Evolutionary conservation across 1,284 basidiomycete genomes (phyloP).

Genomic region (Volvariella volvacea): DNA sequence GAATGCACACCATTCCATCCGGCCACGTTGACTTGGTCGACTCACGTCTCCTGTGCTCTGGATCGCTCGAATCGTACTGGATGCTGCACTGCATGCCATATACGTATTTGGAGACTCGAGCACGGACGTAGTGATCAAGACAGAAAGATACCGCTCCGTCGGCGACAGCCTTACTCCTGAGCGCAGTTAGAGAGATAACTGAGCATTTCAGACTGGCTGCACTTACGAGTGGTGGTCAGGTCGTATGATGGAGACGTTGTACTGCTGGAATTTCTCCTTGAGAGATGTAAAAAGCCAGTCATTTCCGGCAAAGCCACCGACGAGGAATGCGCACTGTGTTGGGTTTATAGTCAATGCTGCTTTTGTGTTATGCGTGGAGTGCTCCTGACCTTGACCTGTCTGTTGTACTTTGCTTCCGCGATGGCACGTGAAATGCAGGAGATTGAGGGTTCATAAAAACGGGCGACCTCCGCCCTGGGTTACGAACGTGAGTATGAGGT

Average conservation of each 20-base stretch:
- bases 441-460: conserved; percentile 1
- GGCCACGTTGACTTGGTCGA: conserved; percentile 8
- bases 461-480: background rate
- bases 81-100: conserved; percentile 31
- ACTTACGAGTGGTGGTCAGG: conserved; percentile 22
- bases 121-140: conserved; percentile 39
- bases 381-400: too few relatives aligned
- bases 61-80: conserved; percentile 19
- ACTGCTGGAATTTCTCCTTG: conserved; percentile 9
- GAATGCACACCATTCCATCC: conserved; percentile 13
- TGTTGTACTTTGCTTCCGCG: too few relatives aligned
- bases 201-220: background rate
- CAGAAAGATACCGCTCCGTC: conserved; percentile 45
- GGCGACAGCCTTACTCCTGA: conserved; percentile 46
- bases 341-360: too few relatives aligned
- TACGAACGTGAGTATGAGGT: background rate
- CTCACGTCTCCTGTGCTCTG: conserved; percentile 26
- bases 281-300: conserved; percentile 17
- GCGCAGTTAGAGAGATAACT: background rate
- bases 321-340: conserved; percentile 10
- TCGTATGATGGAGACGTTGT: conserved; percentile 15
- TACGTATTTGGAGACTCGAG: conserved; percentile 33
- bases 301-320: conserved; percentile 16
- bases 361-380: too few relatives aligned
- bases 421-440: background rate